Conservation (phyloP, 768 basidiomycete species). For the Suillus sp. region DNA sequence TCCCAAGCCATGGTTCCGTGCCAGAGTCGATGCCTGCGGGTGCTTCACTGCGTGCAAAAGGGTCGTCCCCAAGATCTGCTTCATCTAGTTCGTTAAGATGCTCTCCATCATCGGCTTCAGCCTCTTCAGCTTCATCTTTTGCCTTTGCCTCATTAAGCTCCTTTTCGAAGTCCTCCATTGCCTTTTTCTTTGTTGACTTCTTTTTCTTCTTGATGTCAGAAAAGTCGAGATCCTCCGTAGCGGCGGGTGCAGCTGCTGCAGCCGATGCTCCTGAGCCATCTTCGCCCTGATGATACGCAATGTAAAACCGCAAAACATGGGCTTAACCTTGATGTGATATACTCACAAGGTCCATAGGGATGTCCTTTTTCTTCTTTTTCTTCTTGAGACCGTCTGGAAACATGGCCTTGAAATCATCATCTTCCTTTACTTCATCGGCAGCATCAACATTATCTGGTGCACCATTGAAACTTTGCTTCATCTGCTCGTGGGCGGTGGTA, state of each 20-base stretch:
- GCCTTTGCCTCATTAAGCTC: slow-evolving; percentile 76
- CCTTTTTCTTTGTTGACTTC: slow-evolving; percentile 87
- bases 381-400: slow-evolving; percentile 84
- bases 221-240: slow-evolving; percentile 85
- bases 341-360: slow-evolving; percentile 78
- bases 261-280: slow-evolving; percentile 71
- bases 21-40: slow-evolving; percentile 70
- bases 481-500: slow-evolving; percentile 72
- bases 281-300: slow-evolving; percentile 43
- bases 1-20: slow-evolving; percentile 86
- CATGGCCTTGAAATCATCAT: slow-evolving; percentile 80
- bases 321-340: background rate
- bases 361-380: slow-evolving; percentile 93
- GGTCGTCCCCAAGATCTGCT: slow-evolving; percentile 86
- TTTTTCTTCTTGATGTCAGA: slow-evolving; percentile 98
- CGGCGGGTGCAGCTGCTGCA: slow-evolving; percentile 41
- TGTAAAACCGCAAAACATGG: slow-evolving; percentile 7
- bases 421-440: slow-evolving; percentile 53
- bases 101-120: slow-evolving; percentile 59
- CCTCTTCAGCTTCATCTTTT: slow-evolving; percentile 62
- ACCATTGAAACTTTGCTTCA: slow-evolving; percentile 51
- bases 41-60: slow-evolving; percentile 64
- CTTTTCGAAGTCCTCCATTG: slow-evolving; percentile 94
- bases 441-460: slow-evolving; percentile 36
- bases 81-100: slow-evolving; percentile 74